These are phyloP conservation scores for Hamamelis virginiana DNA, from an alignment of 164 flowering plant genomes.

Conservation along the genomic window DNA sequence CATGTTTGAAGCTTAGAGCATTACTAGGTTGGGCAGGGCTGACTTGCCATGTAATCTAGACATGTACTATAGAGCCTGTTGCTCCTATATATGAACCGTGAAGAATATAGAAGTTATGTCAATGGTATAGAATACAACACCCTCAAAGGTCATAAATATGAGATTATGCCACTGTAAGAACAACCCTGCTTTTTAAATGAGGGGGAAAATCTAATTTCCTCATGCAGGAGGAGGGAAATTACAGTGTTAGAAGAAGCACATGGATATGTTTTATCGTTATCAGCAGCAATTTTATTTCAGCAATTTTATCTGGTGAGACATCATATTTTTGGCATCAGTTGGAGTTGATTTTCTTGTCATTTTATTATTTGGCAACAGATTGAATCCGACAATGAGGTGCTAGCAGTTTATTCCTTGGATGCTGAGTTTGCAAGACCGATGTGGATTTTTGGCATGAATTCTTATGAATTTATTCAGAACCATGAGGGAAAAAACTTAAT, in stretches of 20 bases:
- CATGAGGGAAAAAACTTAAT: conserved; percentile 39
- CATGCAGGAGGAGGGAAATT: not conserved
- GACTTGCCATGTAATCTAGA: not conserved
- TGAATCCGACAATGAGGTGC: conserved; percentile 62
- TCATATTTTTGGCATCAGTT: not conserved
- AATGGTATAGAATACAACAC: not conserved
- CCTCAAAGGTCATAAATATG: not conserved
- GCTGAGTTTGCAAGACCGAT: conserved; percentile 90
- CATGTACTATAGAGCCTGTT: not conserved
- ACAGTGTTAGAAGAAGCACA: not conserved
- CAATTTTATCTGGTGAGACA: not conserved
- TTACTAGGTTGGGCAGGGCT: no score
- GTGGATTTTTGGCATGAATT: conserved; percentile 86
- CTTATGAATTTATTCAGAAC: conserved; percentile 67
- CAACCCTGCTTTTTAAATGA: not conserved
- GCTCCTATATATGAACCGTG: not conserved
- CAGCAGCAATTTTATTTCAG: not conserved
- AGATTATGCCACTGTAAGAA: not conserved
- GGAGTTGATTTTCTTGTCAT: conserved; percentile 1
- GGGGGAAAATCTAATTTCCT: not conserved
- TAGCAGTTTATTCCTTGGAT: conserved; percentile 58
- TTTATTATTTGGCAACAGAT: conserved; percentile 36
- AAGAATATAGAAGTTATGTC: not conserved
- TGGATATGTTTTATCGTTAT: not conserved
- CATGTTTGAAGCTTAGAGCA: not conserved